Conservation (phyloP, 2,329 filamentous ascomycete genomes). For the Raffaelea ambrosiae region DNA sequence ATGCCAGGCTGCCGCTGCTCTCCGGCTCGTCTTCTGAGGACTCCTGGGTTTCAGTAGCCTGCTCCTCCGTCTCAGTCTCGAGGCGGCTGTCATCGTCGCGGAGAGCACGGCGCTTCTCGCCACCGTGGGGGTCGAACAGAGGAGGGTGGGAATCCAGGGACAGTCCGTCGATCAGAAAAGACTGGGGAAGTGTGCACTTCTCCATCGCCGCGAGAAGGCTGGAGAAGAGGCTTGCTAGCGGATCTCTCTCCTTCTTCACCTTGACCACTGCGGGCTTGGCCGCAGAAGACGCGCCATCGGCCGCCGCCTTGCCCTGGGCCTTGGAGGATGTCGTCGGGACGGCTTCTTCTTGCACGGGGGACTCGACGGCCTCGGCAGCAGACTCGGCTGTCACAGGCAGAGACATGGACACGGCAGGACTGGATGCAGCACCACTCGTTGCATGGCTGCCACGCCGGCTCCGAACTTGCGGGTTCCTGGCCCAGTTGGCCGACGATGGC, state of each 20-base stretch:
- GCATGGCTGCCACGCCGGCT: slow-evolving; percentile 70
- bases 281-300: not conserved
- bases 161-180: slow-evolving; percentile 14
- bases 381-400: slow-evolving; percentile 45
- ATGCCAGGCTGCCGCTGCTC: slow-evolving; percentile 72
- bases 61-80: slow-evolving; percentile 38
- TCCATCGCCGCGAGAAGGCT: slow-evolving; percentile 28
- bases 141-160: slow-evolving; percentile 49
- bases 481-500: slow-evolving; percentile 91
- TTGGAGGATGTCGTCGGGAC: slow-evolving; percentile 13
- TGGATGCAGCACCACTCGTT: slow-evolving; percentile 72
- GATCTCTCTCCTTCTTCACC: slow-evolving; percentile 9
- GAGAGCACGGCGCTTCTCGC: slow-evolving; percentile 70
- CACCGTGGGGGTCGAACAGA: slow-evolving; percentile 75
- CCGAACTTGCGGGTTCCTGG: slow-evolving; percentile 56
- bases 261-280: not conserved
- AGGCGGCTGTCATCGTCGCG: slow-evolving; percentile 52
- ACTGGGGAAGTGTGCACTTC: slow-evolving; percentile 24
- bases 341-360: slow-evolving; percentile 22
- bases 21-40: slow-evolving; percentile 67
- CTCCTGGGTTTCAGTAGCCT: slow-evolving; percentile 30
- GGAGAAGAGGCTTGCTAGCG: slow-evolving; percentile 19
- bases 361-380: slow-evolving; percentile 33
- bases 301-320: slow-evolving; percentile 7
- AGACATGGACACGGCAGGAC: slow-evolving; percentile 62